Evolutionary conservation across 1,139 yeast genomes (phyloP).

Genomic region (Tardiomyces digboiensis): DNA sequence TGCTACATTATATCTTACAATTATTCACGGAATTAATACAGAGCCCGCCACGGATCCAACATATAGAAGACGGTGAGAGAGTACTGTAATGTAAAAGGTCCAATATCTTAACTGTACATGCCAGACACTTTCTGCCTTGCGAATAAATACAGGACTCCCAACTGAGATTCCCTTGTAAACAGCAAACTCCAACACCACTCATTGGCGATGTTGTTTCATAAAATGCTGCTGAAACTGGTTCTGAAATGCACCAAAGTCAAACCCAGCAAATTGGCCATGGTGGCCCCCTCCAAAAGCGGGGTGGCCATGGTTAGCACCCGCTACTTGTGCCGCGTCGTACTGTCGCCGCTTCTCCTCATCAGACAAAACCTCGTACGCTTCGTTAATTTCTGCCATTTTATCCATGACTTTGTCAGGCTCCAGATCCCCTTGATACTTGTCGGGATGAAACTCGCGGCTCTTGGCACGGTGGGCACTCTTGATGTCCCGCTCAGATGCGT

Average conservation of each 20-base stretch:
- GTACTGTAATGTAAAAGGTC: too few relatives aligned
- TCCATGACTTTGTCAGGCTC: constrained; percentile 63
- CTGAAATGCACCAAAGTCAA: constrained; percentile 14
- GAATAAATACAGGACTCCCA: too few relatives aligned
- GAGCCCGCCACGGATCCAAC: too few relatives aligned
- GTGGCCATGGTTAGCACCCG: constrained; percentile 3
- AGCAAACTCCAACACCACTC: too few relatives aligned
- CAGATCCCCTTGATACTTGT: constrained; percentile 66
- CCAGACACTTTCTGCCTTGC: too few relatives aligned
- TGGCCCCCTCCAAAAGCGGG: not conserved
- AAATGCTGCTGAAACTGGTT: constrained; percentile 13
- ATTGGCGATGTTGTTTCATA: not conserved
- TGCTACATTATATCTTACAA: too few relatives aligned
- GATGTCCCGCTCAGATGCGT: constrained; percentile 65
- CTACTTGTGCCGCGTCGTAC: constrained; percentile 27
- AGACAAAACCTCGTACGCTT: constrained; percentile 82
- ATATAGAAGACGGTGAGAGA: too few relatives aligned
- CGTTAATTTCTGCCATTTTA: constrained; percentile 88
- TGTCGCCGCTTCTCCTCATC: constrained; percentile 53
- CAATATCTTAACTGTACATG: too few relatives aligned
- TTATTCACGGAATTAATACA: too few relatives aligned
- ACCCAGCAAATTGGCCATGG: constrained; percentile 6
- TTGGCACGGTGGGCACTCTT: constrained; percentile 74
- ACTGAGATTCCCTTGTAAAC: too few relatives aligned
- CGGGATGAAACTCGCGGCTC: constrained; percentile 85